phyloP scores from a whole-genome alignment of 2,329 filamentous ascomycete genomes.

The Cladobotryum protrusum region DNA sequence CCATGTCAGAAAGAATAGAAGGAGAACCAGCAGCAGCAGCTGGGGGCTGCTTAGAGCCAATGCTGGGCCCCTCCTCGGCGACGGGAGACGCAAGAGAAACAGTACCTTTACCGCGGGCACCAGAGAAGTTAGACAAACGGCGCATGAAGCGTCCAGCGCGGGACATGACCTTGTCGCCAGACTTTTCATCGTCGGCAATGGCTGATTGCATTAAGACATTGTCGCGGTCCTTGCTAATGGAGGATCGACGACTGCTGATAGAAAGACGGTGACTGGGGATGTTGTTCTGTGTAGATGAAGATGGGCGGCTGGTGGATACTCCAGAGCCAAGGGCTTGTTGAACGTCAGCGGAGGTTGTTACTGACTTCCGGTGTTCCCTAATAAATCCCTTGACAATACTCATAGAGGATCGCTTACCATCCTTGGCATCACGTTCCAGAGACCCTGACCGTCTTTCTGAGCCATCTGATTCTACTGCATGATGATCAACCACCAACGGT shows the following conservation, averaged over 20 bases:
- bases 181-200: conserved; percentile 41
- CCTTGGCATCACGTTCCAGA: conserved; percentile 26
- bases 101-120: conserved; percentile 37
- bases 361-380: conserved; percentile 50
- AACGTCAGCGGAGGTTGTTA: conserved; percentile 42
- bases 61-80: conserved; percentile 38
- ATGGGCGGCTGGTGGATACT: conserved; percentile 41
- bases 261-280: conserved; percentile 50
- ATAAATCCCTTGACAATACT: conserved; percentile 56
- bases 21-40: conserved; percentile 22
- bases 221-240: conserved; percentile 39
- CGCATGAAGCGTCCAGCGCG: conserved; percentile 54
- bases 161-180: conserved; percentile 42
- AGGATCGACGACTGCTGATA: conserved; percentile 56
- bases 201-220: conserved; percentile 34
- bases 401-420: conserved; percentile 50
- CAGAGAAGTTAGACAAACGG: conserved; percentile 49
- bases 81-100: conserved; percentile 45
- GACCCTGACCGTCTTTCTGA: conserved; percentile 31
- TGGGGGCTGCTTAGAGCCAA: conserved; percentile 18
- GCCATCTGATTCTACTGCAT: conserved; percentile 34
- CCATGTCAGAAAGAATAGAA: conserved; percentile 60
- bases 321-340: conserved; percentile 18
- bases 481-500: conserved; percentile 52
- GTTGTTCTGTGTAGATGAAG: conserved; percentile 39